These are phyloP conservation scores for Xylaria longipes DNA, from an alignment of 495 filamentous ascomycete species.

Conservation along the genomic window DNA sequence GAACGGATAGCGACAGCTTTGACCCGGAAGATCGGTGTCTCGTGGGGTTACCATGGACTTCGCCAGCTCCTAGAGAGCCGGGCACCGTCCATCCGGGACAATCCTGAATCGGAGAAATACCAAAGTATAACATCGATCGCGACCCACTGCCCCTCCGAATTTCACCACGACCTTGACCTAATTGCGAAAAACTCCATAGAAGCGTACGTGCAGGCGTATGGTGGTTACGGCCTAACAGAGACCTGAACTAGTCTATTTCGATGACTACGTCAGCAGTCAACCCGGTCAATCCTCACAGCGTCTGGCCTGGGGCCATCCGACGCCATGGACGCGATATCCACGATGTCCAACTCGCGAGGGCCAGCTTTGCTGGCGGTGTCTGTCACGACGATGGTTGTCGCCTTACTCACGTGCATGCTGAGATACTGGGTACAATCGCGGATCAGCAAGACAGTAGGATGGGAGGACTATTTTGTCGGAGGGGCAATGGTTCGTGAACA, in stretches of 20 bases:
- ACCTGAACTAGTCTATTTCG: background rate
- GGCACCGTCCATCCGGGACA: background rate
- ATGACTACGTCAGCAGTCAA: background rate
- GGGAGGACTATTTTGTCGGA: constrained; percentile 42
- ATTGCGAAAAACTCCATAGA: background rate
- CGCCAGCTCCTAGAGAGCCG: background rate
- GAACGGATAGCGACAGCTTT: background rate
- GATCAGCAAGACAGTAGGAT: constrained; percentile 35
- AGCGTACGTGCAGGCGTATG: background rate
- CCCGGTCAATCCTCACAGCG: background rate
- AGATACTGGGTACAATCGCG: constrained; percentile 41
- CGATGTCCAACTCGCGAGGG: constrained; percentile 38
- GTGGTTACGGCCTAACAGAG: background rate
- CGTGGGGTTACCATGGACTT: background rate
- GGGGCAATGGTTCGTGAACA: constrained; percentile 38
- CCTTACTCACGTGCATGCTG: constrained; percentile 43
- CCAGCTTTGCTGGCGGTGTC: constrained; percentile 49
- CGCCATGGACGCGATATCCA: background rate
- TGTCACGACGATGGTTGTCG: constrained; percentile 40
- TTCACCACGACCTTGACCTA: background rate
- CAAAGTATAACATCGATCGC: constrained; percentile 19
- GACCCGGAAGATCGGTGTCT: constrained; percentile 21
- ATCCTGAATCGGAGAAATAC: constrained; percentile 8
- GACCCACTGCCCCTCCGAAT: background rate
- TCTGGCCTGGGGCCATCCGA: constrained; percentile 20